Evolutionary conservation across 495 filamentous ascomycete species (phyloP).

Genomic region (Sporormia fimetaria): DNA sequence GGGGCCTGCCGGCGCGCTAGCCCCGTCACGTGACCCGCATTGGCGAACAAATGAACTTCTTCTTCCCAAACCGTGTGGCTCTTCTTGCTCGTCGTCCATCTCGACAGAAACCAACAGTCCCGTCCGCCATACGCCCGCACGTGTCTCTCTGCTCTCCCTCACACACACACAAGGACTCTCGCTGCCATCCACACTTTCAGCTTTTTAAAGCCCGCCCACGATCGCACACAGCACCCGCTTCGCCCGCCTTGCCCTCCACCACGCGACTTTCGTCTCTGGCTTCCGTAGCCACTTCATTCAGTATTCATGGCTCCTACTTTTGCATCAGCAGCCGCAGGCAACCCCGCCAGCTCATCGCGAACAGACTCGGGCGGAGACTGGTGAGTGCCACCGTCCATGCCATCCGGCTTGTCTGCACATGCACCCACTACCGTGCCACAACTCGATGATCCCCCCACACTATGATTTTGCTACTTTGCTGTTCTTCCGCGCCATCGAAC

Average conservation of each 20-base stretch:
- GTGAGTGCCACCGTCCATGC: conserved; percentile 21
- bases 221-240: conserved; percentile 3
- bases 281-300: conserved; percentile 7
- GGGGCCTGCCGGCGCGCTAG: too few species aligned
- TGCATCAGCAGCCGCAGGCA: conserved; percentile 34
- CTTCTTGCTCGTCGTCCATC: too few species aligned
- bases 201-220: too few species aligned
- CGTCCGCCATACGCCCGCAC: too few species aligned
- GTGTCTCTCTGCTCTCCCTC: too few species aligned
- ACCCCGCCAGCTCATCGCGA: conserved; percentile 27
- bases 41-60: too few species aligned
- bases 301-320: conserved; percentile 33
- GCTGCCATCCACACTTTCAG: too few species aligned
- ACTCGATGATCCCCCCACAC: conserved; percentile 1
- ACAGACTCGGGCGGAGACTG: conserved; percentile 29
- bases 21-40: too few species aligned
- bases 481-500: conserved; percentile 2
- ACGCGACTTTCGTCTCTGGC: conserved; percentile 7
- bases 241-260: conserved; percentile 4
- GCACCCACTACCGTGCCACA: neutral
- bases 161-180: too few species aligned
- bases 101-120: too few species aligned
- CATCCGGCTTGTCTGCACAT: conserved; percentile 1
- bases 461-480: conserved; percentile 7
- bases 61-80: too few species aligned